Conservation (phyloP, 139 green algal species). For the Yamagishiella unicocca region DNA sequence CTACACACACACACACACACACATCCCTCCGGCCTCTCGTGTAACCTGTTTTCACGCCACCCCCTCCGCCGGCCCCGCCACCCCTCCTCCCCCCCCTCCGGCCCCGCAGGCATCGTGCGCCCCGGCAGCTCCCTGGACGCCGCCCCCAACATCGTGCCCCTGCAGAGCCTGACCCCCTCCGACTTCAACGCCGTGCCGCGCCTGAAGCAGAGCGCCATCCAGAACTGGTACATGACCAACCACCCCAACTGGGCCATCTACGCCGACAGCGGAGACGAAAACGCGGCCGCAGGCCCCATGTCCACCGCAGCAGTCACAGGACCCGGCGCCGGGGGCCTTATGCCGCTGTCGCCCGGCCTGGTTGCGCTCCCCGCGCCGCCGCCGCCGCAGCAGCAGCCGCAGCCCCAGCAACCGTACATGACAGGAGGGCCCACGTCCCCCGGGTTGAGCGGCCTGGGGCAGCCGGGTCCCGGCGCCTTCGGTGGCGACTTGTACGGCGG, state of each 20-base stretch:
- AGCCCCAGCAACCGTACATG: too few relatives aligned
- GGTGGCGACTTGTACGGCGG: conserved; percentile 11
- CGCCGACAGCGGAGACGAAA: conserved; percentile 26
- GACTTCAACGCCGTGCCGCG: conserved; percentile 63
- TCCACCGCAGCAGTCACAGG: not conserved
- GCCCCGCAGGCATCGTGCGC: not conserved
- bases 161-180: conserved; percentile 12
- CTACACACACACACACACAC: too few relatives aligned
- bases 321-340: not conserved
- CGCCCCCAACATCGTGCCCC: not conserved
- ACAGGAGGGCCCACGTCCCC: not conserved
- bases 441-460: not conserved
- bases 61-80: not conserved
- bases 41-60: too few relatives aligned
- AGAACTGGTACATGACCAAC: conserved; percentile 63
- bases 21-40: too few relatives aligned
- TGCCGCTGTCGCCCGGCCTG: not conserved
- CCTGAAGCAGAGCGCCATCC: conserved; percentile 66
- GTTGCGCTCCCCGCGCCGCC: not conserved
- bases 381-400: too few relatives aligned
- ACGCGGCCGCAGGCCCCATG: not conserved
- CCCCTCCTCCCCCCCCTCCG: not conserved
- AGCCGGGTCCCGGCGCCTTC: not conserved
- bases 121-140: not conserved
- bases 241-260: conserved; percentile 71